Base-by-base conservation (phyloP, 371 early-diverging fungal genomes). In the Apophysomyces variabilis region DNA sequence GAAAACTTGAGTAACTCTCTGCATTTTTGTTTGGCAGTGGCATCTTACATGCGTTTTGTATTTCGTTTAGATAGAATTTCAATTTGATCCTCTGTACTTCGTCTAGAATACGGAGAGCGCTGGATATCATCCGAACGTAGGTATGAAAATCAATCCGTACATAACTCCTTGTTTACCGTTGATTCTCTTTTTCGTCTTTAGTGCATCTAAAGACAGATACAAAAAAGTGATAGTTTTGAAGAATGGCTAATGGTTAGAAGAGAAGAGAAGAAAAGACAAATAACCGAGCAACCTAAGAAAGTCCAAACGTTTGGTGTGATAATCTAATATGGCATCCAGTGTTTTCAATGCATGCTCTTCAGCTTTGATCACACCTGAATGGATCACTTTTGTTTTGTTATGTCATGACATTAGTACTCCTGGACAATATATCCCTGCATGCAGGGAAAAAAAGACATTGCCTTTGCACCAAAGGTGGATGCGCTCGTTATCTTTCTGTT, bases 281-380 rank as follows among this genome's bases (percentile, higher is more conserved):
- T 26, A 26, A 26, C 32, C 32, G 32, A 3, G 32, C 32, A 26
- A 26, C 54, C 54, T 50, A 21, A 7, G 21, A 7, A 50, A 50
- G 3, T 50, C 21, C 21, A 50, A 7, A 21, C 54, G 54, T 50
- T 50, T 50, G 7, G 21, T 18, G 18, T 50, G 54, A 50, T 50
- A 21, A 5, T 50, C 54, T 16, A 21, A 9, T 16, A 50, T 50
- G 9, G 21, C 54, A 21, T 50, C 54, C 11, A 50, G 54, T 50
- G 54, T 50, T 21, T 50, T 50, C 54, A 50, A 50, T 16, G 54
- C 54, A 50, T 50, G 54, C 11, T 50, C 54, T 18, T 50, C 21
- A 9, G 54, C 54, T 50, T 50, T 50, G 54, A 21, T 50, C 54
- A 50, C 54, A 21, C 54, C 54, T 21, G 54, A 50, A 50, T 50